A percentile compares a stretch with the other conserved stretches of the same genome.
phyloP scores from a whole-genome alignment of 371 early-diverging fungal genomes.

The Batkoa obscura region DNA sequence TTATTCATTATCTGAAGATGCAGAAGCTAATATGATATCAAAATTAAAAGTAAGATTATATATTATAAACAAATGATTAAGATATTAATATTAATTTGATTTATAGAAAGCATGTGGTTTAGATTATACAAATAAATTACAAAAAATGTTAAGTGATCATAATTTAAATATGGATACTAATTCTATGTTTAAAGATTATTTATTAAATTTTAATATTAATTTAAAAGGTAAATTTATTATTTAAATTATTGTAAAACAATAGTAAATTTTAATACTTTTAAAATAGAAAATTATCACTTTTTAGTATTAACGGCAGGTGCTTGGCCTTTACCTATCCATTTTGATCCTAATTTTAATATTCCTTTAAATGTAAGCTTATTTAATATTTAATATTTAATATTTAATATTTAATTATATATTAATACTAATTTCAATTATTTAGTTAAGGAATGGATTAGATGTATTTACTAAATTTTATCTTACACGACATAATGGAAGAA shows the following conservation, averaged over 20 bases:
- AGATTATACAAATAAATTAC: slow-evolving; percentile 77
- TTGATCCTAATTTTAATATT: slow-evolving; percentile 32
- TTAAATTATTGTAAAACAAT: too few relatives aligned
- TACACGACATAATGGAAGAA: slow-evolving; percentile 55
- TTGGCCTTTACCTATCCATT: slow-evolving; percentile 60
- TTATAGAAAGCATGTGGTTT: slow-evolving; percentile 68
- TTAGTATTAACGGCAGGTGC: slow-evolving; percentile 71
- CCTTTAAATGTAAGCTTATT: slow-evolving; percentile 35
- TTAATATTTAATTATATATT: too few relatives aligned
- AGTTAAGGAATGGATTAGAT: slow-evolving; percentile 45
- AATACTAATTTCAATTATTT: too few relatives aligned
- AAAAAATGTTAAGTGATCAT: slow-evolving; percentile 85
- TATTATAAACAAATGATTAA: not conserved
- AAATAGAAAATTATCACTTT: not conserved
- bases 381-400: not conserved
- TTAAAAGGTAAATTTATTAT: slow-evolving; percentile 34
- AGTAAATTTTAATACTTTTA: slow-evolving; percentile 54
- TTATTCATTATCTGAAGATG: slow-evolving; percentile 59
- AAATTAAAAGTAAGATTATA: slow-evolving; percentile 31
- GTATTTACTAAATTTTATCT: slow-evolving; percentile 59
- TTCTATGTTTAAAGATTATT: slow-evolving; percentile 30
- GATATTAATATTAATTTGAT: slow-evolving; percentile 10
- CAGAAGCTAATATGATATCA: slow-evolving; percentile 67
- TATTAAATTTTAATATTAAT: slow-evolving; percentile 11
- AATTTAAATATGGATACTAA: slow-evolving; percentile 66